These are phyloP conservation scores for Coemansia furcata DNA, from an alignment of 192 early-diverging fungal species.

Conservation along the genomic window DNA sequence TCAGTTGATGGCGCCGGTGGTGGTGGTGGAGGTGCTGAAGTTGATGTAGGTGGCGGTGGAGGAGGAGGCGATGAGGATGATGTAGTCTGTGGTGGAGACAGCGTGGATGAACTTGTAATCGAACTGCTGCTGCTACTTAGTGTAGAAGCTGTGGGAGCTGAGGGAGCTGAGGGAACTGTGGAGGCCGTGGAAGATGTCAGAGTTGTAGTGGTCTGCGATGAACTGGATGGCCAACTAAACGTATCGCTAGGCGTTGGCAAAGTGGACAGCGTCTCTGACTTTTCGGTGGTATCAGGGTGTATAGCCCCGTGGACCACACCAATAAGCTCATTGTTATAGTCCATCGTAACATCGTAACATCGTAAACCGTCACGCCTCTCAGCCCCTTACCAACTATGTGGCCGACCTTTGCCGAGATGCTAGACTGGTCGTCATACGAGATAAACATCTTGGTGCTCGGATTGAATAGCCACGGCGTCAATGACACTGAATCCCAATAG, in stretches of 20 bases:
- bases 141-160: not conserved
- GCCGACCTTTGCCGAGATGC: conserved; percentile 60
- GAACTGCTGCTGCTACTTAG: not conserved
- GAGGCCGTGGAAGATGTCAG: too few species aligned
- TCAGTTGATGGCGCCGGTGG: not conserved
- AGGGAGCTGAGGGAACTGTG: too few species aligned
- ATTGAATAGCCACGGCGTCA: conserved; percentile 61
- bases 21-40: not conserved
- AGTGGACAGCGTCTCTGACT: not conserved
- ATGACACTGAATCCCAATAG: conserved; percentile 56
- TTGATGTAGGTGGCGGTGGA: not conserved
- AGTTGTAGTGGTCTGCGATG: not conserved
- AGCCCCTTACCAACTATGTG: conserved; percentile 54
- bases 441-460: conserved; percentile 59
- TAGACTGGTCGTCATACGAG: conserved; percentile 74
- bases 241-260: not conserved
- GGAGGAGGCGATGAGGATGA: not conserved
- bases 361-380: conserved; percentile 64
- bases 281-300: not conserved
- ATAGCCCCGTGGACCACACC: conserved; percentile 16
- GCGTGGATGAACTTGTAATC: not conserved
- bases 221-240: not conserved
- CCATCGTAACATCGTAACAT: conserved; percentile 33
- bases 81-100: not conserved
- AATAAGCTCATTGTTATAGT: conserved; percentile 59